Percentiles rank a stretch among this genome's conserved stretches.
phyloP scores from a whole-genome alignment of 345 rosid species.

The Zanthoxylum bungeanum region DNA sequence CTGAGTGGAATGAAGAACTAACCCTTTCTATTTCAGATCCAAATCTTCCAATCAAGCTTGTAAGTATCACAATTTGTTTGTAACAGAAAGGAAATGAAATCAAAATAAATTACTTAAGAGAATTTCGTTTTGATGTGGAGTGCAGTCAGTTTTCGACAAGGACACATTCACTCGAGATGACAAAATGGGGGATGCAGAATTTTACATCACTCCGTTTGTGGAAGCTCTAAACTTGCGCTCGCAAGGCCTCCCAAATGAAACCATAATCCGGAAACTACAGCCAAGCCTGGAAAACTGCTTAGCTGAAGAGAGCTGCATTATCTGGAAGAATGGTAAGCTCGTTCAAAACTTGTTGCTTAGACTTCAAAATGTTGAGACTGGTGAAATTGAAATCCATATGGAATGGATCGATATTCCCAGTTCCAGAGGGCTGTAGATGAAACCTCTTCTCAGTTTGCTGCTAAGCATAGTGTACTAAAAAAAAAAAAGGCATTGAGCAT shows the following conservation, averaged over 20 bases:
- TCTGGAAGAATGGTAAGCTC: constrained; percentile 49
- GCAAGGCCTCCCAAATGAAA: constrained; percentile 44
- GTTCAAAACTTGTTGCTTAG: constrained; percentile 60
- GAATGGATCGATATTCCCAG: constrained; percentile 62
- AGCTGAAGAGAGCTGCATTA: constrained; percentile 51
- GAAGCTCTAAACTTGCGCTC: constrained; percentile 45
- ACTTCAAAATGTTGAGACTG: constrained; percentile 52
- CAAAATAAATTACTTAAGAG: too few species aligned
- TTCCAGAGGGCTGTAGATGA: constrained; percentile 37
- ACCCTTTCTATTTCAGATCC: constrained; percentile 73
- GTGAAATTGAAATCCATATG: constrained; percentile 58
- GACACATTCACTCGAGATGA: constrained; percentile 68
- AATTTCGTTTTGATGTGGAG: background rate
- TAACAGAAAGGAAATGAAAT: background rate
- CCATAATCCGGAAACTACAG: constrained; percentile 44
- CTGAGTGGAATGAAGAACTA: constrained; percentile 79
- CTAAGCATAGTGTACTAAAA: constrained; percentile 5
- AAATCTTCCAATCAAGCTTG: constrained; percentile 55
- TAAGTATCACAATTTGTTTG: constrained; percentile 43
- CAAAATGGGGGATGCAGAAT: constrained; percentile 85
- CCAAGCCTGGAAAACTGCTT: constrained; percentile 55
- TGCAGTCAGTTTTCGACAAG: constrained; percentile 65
- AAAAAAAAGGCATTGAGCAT: constrained; percentile 13
- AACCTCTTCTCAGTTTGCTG: background rate
- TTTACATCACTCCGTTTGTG: constrained; percentile 43